Conservation (phyloP, 805 yeast species). For the Wickerhamiella allomyrinae region DNA sequence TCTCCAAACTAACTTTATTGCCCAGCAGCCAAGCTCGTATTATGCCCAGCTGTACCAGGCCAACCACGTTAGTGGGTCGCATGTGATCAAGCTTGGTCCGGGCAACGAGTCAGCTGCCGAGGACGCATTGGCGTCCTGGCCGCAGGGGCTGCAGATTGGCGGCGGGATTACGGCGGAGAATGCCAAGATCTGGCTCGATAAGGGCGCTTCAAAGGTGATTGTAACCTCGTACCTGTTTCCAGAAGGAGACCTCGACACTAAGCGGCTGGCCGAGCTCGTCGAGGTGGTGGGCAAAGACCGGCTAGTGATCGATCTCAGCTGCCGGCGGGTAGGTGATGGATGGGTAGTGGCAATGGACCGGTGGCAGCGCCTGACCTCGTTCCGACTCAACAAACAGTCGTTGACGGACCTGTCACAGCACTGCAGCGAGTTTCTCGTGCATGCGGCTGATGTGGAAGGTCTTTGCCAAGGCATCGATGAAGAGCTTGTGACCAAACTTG, state of each 20-base stretch:
- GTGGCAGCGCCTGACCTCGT: slow-evolving; percentile 83
- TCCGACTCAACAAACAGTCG: slow-evolving; percentile 39
- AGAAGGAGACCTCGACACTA: slow-evolving; percentile 36
- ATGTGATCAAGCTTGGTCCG: slow-evolving; percentile 82
- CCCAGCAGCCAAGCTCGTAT: slow-evolving; percentile 55
- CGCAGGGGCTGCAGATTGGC: slow-evolving; percentile 64
- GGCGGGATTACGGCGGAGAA: slow-evolving; percentile 77
- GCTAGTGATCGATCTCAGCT: slow-evolving; percentile 82
- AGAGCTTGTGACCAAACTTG: slow-evolving; percentile 52
- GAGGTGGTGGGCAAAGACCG: slow-evolving; percentile 44
- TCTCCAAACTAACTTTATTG: slow-evolving; percentile 62
- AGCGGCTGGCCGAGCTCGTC: slow-evolving; percentile 39
- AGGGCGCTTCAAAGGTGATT: slow-evolving; percentile 75
- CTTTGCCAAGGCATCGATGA: slow-evolving; percentile 86
- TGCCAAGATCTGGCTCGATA: slow-evolving; percentile 63
- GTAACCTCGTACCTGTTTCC: slow-evolving; percentile 88
- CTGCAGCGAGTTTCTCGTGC: slow-evolving; percentile 80
- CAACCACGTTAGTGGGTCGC: slow-evolving; percentile 57
- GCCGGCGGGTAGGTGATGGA: slow-evolving; percentile 37
- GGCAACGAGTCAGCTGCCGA: slow-evolving; percentile 72
- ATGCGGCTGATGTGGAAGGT: slow-evolving; percentile 98
- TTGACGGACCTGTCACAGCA: slow-evolving; percentile 42
- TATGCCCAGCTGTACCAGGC: slow-evolving; percentile 58
- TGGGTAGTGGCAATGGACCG: slow-evolving; percentile 98
- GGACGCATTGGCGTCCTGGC: slow-evolving; percentile 65